Evolutionary conservation across 345 rosid genomes (phyloP).

Genomic region (Eucalyptus camaldulensis): DNA sequence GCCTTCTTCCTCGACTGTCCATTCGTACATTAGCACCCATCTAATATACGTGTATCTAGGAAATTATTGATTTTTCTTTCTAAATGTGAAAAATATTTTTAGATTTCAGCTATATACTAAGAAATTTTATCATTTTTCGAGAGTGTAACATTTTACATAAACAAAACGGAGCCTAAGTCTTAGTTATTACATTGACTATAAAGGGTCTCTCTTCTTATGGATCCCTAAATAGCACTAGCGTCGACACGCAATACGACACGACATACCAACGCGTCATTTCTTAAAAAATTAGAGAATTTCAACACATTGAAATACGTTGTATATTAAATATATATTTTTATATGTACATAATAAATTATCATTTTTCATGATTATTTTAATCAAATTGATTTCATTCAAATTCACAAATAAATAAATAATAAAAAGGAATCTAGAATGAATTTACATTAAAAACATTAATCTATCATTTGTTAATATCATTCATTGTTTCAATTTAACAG

Average conservation of each 20-base stretch:
- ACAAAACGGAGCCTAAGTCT: background rate
- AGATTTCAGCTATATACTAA: no score
- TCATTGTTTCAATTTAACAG: accelerated
- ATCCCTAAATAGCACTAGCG: background rate
- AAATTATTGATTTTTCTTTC: background rate
- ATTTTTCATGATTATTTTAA: no score
- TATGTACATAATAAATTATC: no score
- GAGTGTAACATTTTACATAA: background rate
- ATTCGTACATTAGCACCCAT: background rate
- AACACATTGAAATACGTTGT: accelerated
- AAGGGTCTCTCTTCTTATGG: background rate
- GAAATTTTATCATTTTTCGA: no score
- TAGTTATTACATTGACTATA: background rate
- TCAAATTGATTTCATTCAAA: no score
- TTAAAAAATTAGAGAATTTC: accelerated
- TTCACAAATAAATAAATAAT: no score
- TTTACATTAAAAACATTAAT: no score
- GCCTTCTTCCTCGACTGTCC: accelerated
- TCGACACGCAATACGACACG: accelerated
- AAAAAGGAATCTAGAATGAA: no score
- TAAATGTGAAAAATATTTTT: background rate
- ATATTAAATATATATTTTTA: no score
- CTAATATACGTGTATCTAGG: no score
- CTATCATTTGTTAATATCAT: no score
- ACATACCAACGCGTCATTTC: accelerated